A percentile compares a stretch with the other conserved stretches of the same genome.
phyloP scores from a whole-genome alignment of 768 basidiomycete genomes.

The Hirschioporus abietinus region DNA sequence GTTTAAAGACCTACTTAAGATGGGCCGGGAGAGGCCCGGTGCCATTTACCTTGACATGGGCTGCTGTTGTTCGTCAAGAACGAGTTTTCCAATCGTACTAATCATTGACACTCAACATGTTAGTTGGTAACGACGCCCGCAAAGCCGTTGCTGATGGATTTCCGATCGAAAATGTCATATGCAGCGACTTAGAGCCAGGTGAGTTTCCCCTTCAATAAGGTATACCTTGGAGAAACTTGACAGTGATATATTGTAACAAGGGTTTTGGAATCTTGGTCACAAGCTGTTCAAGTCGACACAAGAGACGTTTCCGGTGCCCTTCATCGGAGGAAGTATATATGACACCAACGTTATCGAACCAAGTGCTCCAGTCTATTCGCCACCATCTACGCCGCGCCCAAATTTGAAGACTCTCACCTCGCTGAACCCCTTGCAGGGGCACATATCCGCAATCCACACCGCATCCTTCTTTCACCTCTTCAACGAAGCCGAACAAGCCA shows the following conservation, averaged over 20 bases:
- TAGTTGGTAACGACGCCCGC: slow-evolving; percentile 32
- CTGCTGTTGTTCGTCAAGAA: slow-evolving; percentile 34
- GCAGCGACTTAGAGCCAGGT: slow-evolving; percentile 11
- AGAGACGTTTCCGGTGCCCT: slow-evolving; percentile 10
- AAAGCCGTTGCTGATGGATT: slow-evolving; percentile 15
- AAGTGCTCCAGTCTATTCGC: background rate
- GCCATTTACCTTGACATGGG: slow-evolving; percentile 41
- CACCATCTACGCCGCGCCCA: slow-evolving; percentile 5
- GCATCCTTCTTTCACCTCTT: slow-evolving; percentile 21
- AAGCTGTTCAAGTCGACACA: slow-evolving; percentile 13
- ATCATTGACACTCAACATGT: background rate
- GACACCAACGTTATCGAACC: slow-evolving; percentile 8
- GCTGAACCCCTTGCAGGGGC: slow-evolving; percentile 12
- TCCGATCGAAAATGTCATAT: slow-evolving; percentile 12
- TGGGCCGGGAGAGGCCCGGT: slow-evolving; percentile 30
- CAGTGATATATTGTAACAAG: background rate
- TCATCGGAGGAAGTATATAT: slow-evolving; percentile 14
- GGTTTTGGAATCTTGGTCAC: slow-evolving; percentile 17
- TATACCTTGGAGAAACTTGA: background rate
- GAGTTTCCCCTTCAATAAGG: background rate
- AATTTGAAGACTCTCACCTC: slow-evolving; percentile 7
- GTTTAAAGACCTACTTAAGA: slow-evolving; percentile 25
- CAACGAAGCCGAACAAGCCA: slow-evolving; percentile 10
- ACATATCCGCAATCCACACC: slow-evolving; percentile 13
- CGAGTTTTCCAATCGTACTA: background rate